Conservation (phyloP, 805 yeast species). For the Candida hungchunana region DNA sequence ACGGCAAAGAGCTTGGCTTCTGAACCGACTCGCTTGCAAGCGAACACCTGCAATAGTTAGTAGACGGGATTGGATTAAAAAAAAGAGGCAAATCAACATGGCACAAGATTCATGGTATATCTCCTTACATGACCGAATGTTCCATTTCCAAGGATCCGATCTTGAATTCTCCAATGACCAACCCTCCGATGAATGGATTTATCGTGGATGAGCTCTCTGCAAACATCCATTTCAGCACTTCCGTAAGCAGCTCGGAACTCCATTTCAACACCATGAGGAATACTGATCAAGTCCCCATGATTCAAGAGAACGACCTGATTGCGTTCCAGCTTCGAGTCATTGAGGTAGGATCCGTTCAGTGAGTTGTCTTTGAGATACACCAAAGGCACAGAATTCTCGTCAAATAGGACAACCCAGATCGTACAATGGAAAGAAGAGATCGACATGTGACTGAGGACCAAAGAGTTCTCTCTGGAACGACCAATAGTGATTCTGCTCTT, state of each 20-base stretch:
- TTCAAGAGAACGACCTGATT: conserved; percentile 32
- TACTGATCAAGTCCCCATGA: conserved; percentile 36
- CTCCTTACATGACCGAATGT: conserved; percentile 50
- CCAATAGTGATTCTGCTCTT: conserved; percentile 42
- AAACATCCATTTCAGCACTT: conserved; percentile 13
- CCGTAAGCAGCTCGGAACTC: conserved; percentile 20
- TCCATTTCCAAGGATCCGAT: conserved; percentile 47
- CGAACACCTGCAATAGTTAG: conserved; percentile 25
- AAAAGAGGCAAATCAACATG: too few relatives aligned
- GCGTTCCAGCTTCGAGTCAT: conserved; percentile 31
- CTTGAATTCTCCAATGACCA: conserved; percentile 39
- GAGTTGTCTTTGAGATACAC: conserved; percentile 49
- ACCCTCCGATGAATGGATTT: conserved; percentile 24
- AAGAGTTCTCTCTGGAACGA: conserved; percentile 31
- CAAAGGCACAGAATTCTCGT: conserved; percentile 40
- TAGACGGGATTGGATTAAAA: too few relatives aligned
- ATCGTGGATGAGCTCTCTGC: conserved; percentile 16
- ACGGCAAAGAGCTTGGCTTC: conserved; percentile 41
- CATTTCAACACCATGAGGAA: conserved; percentile 30
- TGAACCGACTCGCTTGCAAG: conserved; percentile 26
- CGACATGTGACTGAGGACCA: conserved; percentile 33
- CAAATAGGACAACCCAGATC: conserved; percentile 48
- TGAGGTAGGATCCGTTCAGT: conserved; percentile 46
- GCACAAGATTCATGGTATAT: conserved; percentile 1
- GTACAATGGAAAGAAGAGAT: conserved; percentile 45